These are phyloP conservation scores for Polytrichum commune DNA, from an alignment of 225 moss, liverwort and hornwort genomes.

Conservation along the genomic window DNA sequence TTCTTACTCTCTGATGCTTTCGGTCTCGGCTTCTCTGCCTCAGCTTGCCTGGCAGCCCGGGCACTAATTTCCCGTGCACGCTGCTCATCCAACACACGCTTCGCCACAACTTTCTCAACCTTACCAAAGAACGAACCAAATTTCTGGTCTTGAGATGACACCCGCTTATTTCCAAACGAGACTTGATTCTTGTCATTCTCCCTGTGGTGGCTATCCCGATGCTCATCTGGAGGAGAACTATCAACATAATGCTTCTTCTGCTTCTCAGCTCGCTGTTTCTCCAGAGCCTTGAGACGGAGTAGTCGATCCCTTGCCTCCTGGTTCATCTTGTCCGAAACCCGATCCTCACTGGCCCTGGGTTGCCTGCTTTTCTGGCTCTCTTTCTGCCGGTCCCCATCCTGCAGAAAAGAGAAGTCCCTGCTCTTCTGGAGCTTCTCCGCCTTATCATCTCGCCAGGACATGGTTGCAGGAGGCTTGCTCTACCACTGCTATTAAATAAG, in stretches of 20 bases:
- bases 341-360: constrained; percentile 22
- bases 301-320: constrained; percentile 43
- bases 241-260: constrained; percentile 45
- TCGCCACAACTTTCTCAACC: constrained; percentile 83
- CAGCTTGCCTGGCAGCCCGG: constrained; percentile 45
- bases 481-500: not conserved
- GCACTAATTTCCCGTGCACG: constrained; percentile 75
- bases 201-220: constrained; percentile 12
- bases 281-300: constrained; percentile 49
- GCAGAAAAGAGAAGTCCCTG: constrained; percentile 55
- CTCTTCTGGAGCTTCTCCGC: constrained; percentile 52
- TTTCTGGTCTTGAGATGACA: constrained; percentile 28
- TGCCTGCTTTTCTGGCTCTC: constrained; percentile 26
- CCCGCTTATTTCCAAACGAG: constrained; percentile 42
- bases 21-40: constrained; percentile 42
- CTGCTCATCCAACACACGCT: constrained; percentile 82
- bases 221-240: constrained; percentile 26
- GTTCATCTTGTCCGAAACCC: constrained; percentile 25
- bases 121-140: constrained; percentile 93
- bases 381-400: constrained; percentile 31
- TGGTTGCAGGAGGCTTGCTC: constrained; percentile 25
- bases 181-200: constrained; percentile 42
- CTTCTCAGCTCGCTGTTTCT: constrained; percentile 51
- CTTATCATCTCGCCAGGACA: constrained; percentile 66
- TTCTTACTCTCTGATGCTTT: constrained; percentile 27